Base-by-base conservation (phyloP, 768 basidiomycete species). In the Kwoniella sp. region DNA sequence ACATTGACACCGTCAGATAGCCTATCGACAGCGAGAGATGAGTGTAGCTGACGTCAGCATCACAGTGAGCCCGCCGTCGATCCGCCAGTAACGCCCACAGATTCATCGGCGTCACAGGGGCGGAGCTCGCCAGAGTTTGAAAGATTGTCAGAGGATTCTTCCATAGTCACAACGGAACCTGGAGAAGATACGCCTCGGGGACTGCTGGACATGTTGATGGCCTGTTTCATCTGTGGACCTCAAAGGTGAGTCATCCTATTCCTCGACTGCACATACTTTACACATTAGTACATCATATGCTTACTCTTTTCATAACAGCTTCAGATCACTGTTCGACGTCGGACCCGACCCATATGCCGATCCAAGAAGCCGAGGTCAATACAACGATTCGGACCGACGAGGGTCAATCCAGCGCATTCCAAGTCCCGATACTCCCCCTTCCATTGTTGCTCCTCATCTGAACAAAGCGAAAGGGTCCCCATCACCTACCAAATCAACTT, bases 371-470 rank as follows among this genome's bases (percentile, higher is more conserved):
- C 48, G 22, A 24, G 48, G 26, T 21, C 22, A 50, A 24, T 2
- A 50, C 6, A 21, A 50, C 9, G 48, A 25, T 30, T 3, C 26
- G 4, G 26, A 25, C 22, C 51, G 24, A 27, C 4, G 19, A 52
- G 9, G 12, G 2, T 52, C 51, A 3, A 9, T 3, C 40, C 40
- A 44, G 1, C 51, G 51, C 15, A 29, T 26, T 3, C 51, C 26
- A n/a, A 52, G 51, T 30, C 51, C 54, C 19, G 17, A 17, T 4
- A 36, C 54, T 21, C 54, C 54, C 7, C 27, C 26, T 9, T 55
- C 54, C 1, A 55, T 40, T 21, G 54, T 55, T n/a, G 54, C 54
- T 4, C 54, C 54, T 13, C 54, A 55, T 19, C 54, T 55, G n/a
- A 55, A 36, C 26, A 29, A 36, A n/a, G 15, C 51, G 51, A 27